Conservation (phyloP, 2,329 filamentous ascomycete genomes). For the Fusarium oxysporum region DNA sequence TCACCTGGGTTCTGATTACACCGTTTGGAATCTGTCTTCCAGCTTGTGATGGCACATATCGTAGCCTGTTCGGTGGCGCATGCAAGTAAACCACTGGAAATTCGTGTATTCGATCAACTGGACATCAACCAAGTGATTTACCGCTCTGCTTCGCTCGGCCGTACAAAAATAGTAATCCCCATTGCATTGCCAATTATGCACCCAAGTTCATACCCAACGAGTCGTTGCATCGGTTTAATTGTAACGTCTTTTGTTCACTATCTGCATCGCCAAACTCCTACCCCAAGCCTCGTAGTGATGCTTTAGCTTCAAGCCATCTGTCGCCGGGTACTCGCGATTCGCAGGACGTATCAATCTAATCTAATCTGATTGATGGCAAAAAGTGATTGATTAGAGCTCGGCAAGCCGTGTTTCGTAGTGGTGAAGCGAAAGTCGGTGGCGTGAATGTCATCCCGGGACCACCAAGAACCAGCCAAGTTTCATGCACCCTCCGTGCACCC, state of each 20-base stretch:
- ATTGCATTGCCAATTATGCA: too few species aligned
- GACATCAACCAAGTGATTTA: neutral
- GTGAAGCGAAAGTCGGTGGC: neutral
- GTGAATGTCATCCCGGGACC: neutral
- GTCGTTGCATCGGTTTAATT: neutral
- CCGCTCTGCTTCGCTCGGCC: neutral
- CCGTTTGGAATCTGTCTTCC: neutral
- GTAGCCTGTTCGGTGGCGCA: neutral
- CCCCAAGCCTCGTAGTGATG: neutral
- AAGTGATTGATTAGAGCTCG: neutral
- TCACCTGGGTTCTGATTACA: too few species aligned
- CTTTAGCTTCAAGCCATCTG: neutral
- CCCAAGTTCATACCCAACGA: neutral
- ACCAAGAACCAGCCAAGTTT: neutral
- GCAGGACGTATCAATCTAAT: constrained; percentile 13
- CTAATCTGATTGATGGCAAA: constrained; percentile 21
- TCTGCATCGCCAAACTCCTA: neutral
- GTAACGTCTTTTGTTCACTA: neutral
- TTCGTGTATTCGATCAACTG: neutral
- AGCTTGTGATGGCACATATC: accelerated
- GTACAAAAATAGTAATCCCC: too few species aligned
- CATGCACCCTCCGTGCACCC: neutral
- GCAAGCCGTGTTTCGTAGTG: neutral
- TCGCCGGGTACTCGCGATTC: neutral
- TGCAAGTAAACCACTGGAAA: too few species aligned